Evolutionary conservation across 164 flowering plant species (phyloP).

Genomic region (Dillenia suffruticosa): DNA sequence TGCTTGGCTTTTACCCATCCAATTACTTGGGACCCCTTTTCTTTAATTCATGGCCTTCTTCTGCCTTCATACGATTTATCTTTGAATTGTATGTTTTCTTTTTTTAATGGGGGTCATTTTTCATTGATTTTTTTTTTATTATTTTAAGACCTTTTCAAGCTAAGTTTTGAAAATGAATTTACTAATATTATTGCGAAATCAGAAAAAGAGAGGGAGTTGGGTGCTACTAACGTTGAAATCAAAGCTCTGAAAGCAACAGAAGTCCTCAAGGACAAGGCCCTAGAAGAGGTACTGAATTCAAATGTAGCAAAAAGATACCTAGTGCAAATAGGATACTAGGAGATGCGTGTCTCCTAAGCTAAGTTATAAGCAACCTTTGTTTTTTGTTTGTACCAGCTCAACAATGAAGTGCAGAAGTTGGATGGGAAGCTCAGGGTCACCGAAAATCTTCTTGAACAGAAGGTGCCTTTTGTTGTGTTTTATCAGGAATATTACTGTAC

Average conservation of each 20-base stretch:
- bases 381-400: constrained; percentile 39
- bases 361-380: constrained; percentile 5
- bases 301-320: background rate
- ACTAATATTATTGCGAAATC: constrained; percentile 3
- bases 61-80: too few relatives aligned
- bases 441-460: constrained; percentile 60
- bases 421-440: constrained; percentile 52
- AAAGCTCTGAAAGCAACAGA: constrained; percentile 63
- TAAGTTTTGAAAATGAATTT: too few relatives aligned
- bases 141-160: too few relatives aligned
- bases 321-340: background rate
- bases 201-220: constrained; percentile 70
- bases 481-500: background rate
- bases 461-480: constrained; percentile 35
- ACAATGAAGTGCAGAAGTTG: constrained; percentile 40
- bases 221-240: constrained; percentile 54
- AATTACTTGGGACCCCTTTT: too few relatives aligned
- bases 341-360: background rate
- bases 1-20: too few relatives aligned
- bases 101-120: too few relatives aligned
- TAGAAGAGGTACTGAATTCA: constrained; percentile 61
- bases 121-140: too few relatives aligned
- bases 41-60: too few relatives aligned
- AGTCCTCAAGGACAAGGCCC: constrained; percentile 65
- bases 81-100: too few relatives aligned